Percentiles rank a stretch among this genome's conserved stretches.
phyloP scores from a whole-genome alignment of 208 protist species.

The Leishmania arabica region DNA sequence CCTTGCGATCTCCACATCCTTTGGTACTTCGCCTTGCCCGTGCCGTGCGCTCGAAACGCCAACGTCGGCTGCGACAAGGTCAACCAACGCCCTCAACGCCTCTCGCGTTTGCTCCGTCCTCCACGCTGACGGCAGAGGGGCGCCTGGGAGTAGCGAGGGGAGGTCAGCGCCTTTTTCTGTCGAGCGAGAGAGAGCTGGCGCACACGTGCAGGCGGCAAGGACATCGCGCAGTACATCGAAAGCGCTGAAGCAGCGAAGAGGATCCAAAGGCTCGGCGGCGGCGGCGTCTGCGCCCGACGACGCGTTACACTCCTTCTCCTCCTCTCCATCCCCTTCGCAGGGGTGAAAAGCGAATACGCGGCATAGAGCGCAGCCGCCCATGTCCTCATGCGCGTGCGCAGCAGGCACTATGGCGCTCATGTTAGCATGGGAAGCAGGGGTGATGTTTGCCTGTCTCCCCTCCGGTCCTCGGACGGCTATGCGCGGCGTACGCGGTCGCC shows the following conservation, averaged over 20 bases:
- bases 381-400: neutral
- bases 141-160: neutral
- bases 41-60: neutral
- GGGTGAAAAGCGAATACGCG: neutral
- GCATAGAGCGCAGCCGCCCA: neutral
- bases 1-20: neutral
- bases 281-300: neutral
- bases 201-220: neutral
- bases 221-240: neutral
- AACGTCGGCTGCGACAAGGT: neutral
- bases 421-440: neutral
- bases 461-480: neutral
- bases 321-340: neutral
- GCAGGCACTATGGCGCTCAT: neutral
- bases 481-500: neutral
- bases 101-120: neutral
- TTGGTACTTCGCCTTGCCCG: neutral
- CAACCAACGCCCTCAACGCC: neutral
- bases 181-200: neutral
- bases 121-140: neutral
- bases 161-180: neutral
- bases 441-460: neutral
- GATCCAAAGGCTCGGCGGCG: neutral
- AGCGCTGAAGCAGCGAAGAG: neutral
- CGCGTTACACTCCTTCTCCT: neutral